These are phyloP conservation scores for Helotiales sp. DNA, from an alignment of 2,329 filamentous ascomycete genomes.

Conservation along the genomic window DNA sequence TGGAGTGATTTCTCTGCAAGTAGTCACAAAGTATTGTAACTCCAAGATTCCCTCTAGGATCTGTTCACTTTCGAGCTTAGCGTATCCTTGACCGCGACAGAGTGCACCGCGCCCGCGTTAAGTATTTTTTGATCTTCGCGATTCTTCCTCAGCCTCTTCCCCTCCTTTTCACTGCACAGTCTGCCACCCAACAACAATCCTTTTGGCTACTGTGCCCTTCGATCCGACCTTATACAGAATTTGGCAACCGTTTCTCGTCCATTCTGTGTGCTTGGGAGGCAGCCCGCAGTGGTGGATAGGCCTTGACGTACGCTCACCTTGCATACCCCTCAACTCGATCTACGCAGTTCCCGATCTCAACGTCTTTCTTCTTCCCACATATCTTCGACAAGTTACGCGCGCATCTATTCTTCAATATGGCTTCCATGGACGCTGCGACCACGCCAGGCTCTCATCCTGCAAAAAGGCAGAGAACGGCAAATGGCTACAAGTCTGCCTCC, in stretches of 20 bases:
- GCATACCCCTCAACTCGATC: slow-evolving; percentile 6
- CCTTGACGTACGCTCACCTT: slow-evolving; percentile 8
- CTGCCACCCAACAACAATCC: neutral
- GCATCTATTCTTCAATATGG: slow-evolving; percentile 26
- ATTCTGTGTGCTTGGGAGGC: slow-evolving; percentile 1
- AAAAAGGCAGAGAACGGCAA: slow-evolving; percentile 42
- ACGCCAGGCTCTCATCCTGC: slow-evolving; percentile 37
- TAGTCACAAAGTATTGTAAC: neutral
- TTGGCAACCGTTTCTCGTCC: neutral
- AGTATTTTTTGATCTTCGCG: slow-evolving; percentile 8
- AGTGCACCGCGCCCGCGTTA: slow-evolving; percentile 13
- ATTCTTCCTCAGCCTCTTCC: neutral
- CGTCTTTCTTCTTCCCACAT: neutral
- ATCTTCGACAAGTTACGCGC: neutral
- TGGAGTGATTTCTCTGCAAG: neutral
- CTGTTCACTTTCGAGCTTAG: slow-evolving; percentile 1
- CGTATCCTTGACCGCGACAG: slow-evolving; percentile 13
- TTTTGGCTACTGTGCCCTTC: neutral
- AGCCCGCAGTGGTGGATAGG: slow-evolving; percentile 4
- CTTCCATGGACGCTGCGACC: slow-evolving; percentile 26
- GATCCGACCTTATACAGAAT: neutral
- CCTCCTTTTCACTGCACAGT: neutral
- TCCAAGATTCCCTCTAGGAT: neutral
- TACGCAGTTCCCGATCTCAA: neutral
- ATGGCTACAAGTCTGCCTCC: slow-evolving; percentile 40